phyloP scores from a whole-genome alignment of 2,329 filamentous ascomycete genomes.

The Penicillium psychrosexuale region DNA sequence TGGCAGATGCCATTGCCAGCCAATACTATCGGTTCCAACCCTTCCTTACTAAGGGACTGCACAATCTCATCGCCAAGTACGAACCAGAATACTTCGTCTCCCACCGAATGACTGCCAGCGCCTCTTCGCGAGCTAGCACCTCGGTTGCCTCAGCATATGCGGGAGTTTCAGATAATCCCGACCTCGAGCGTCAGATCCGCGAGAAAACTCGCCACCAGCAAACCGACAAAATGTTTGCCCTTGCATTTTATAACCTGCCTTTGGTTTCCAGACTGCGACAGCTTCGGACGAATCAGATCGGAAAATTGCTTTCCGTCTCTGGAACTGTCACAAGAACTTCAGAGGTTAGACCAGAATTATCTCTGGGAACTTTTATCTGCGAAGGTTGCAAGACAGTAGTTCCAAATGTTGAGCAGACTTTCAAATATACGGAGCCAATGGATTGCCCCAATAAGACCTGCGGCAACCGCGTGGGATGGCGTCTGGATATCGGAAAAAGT shows the following conservation, averaged over 20 bases:
- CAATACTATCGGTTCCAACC: constrained; percentile 95
- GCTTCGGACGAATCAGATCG: constrained; percentile 84
- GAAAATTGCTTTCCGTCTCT: constrained; percentile 89
- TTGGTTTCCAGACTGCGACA: constrained; percentile 82
- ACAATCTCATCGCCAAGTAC: constrained; percentile 91
- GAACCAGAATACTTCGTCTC: constrained; percentile 92
- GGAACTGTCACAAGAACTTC: constrained; percentile 96
- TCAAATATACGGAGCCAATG: constrained; percentile 93
- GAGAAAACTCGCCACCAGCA: constrained; percentile 85
- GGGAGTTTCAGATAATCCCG: constrained; percentile 60
- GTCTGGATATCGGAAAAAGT: constrained; percentile 92
- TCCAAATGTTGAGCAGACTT: constrained; percentile 92
- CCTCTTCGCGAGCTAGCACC: constrained; percentile 66
- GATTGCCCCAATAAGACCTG: constrained; percentile 89
- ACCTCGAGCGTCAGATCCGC: constrained; percentile 51
- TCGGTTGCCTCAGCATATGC: constrained; percentile 58
- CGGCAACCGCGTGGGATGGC: constrained; percentile 88
- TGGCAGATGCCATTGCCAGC: constrained; percentile 81
- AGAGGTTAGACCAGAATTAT: constrained; percentile 91
- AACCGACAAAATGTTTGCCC: constrained; percentile 90
- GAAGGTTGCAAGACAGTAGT: constrained; percentile 81
- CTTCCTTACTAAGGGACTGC: constrained; percentile 81
- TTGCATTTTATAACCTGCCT: constrained; percentile 91
- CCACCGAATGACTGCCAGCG: constrained; percentile 76
- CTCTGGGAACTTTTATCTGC: constrained; percentile 87